Evolutionary conservation across 1,284 basidiomycete genomes (phyloP).

Genomic region (Laetiporus sulphureus): DNA sequence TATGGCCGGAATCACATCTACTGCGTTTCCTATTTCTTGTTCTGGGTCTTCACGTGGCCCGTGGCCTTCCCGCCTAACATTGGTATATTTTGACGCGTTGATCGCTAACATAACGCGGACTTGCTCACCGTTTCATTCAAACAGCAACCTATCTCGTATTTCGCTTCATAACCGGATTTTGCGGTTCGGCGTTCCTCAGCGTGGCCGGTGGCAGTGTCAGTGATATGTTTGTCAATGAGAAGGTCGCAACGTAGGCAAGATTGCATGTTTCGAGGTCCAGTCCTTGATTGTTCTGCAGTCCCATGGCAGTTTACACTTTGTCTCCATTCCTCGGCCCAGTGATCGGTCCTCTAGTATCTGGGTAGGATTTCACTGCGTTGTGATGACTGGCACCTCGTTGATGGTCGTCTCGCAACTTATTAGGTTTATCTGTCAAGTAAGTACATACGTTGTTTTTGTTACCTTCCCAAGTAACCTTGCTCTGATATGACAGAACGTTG

Average conservation of each 20-base stretch:
- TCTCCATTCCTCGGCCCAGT: conserved; percentile 75
- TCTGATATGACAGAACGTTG: conserved; percentile 33
- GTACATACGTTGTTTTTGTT: conserved; percentile 5
- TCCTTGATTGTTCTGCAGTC: conserved; percentile 32
- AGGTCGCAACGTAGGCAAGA: conserved; percentile 57
- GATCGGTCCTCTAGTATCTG: conserved; percentile 54
- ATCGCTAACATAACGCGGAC: not conserved
- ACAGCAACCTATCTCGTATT: conserved; percentile 57
- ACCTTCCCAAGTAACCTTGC: not conserved
- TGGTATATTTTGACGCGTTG: conserved; percentile 24
- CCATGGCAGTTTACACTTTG: conserved; percentile 72
- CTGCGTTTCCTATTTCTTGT: conserved; percentile 29
- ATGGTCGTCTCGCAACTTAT: too few relatives aligned
- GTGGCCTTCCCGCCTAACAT: conserved; percentile 45
- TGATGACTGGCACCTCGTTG: not conserved
- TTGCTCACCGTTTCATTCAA: not conserved
- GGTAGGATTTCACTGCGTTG: conserved; percentile 31
- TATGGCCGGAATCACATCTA: conserved; percentile 40
- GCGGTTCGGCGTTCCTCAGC: conserved; percentile 68
- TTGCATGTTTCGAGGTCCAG: not conserved
- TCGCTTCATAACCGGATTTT: conserved; percentile 66
- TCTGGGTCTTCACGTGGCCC: conserved; percentile 42
- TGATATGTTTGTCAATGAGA: conserved; percentile 61
- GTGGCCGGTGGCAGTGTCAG: conserved; percentile 78
- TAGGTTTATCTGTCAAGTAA: conserved; percentile 39